These are phyloP conservation scores for Pseudocercospora cruenta DNA, from an alignment of 2,329 filamentous ascomycete species.

Conservation along the genomic window DNA sequence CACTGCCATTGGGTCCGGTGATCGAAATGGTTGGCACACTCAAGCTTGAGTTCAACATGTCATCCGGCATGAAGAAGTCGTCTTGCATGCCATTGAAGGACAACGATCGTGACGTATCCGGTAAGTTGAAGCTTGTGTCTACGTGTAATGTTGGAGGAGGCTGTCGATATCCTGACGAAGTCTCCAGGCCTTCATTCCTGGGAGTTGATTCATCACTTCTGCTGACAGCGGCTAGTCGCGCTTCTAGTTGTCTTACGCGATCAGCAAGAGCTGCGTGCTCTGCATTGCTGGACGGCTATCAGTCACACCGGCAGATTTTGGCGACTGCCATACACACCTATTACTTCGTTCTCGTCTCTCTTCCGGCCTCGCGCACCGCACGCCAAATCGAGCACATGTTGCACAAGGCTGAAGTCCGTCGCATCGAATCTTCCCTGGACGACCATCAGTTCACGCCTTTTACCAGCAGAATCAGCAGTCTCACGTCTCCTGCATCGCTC, in stretches of 20 bases:
- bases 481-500: no score
- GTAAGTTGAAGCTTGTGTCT: conserved; percentile 21
- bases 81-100: conserved; percentile 15
- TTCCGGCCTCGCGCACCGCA: conserved; percentile 22
- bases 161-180: neutral
- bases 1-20: conserved; percentile 22
- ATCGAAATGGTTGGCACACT: conserved; percentile 23
- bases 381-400: conserved; percentile 23
- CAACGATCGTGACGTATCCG: neutral
- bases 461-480: conserved; percentile 11
- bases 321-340: conserved; percentile 15
- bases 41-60: conserved; percentile 7
- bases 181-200: conserved; percentile 4
- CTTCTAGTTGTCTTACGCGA: conserved; percentile 24
- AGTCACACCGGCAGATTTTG: neutral
- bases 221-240: conserved; percentile 20
- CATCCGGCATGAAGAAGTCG: conserved; percentile 18
- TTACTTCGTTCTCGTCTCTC: conserved; percentile 20
- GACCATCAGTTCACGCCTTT: conserved; percentile 10
- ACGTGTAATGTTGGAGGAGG: conserved; percentile 20
- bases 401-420: conserved; percentile 23
- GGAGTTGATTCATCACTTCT: conserved; percentile 4
- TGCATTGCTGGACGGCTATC: conserved; percentile 10
- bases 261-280: conserved; percentile 23
- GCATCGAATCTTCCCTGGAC: conserved; percentile 22